Base-by-base conservation (phyloP, 2,329 filamentous ascomycete species). In the Cladosporium sp. region DNA sequence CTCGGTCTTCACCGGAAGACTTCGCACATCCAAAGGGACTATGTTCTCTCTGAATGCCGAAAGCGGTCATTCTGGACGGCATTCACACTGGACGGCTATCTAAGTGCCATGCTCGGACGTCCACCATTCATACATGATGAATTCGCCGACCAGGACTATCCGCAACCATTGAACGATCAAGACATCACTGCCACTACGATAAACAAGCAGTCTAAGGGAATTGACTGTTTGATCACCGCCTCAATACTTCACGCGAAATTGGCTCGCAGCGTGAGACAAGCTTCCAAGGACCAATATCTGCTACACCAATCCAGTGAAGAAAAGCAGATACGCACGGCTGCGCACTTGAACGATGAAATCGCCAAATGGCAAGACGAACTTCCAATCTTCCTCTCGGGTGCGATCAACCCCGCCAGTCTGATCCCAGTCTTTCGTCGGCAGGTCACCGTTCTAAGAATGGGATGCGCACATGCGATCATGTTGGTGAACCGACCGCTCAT, bases 401-500 rank as follows among this genome's bases (percentile, higher is more conserved):
- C 75, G 10, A 73, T 83, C 5, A 79, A 81, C 57, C 76, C 79
- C 0, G 79, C 77, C 5, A 77, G 79, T 63, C 72, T 83, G 8
- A 80, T 83, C 34, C 79, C 82, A 1, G 77, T 82, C n/a, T 85
- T 83, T 68, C 79, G 83, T 63, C 77, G 83, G 4, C 85, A 87
- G 67, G 81, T 84, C 2, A 82, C 79, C 0, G 84, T 85, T 0
- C 73, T 88, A 11, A 83, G 82, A 46, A 76, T 88, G 0, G 84
- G 84, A 0, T 82, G 86, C 67, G 81, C 80, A 5, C 85, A 88
- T 62, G 83, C 85, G 2, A 77, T 84, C 10, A 85, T 88, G 70
- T 80, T 87, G 21, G 81, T 84, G 7, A 86, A 84, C 56, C 81
- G 86, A 0, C 81, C 83, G 0, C 85, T 87, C 53, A 77, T 88